Evolutionary conservation across 176 grass and related monocot genomes (phyloP).

Genomic region (Ensete glaucum): DNA sequence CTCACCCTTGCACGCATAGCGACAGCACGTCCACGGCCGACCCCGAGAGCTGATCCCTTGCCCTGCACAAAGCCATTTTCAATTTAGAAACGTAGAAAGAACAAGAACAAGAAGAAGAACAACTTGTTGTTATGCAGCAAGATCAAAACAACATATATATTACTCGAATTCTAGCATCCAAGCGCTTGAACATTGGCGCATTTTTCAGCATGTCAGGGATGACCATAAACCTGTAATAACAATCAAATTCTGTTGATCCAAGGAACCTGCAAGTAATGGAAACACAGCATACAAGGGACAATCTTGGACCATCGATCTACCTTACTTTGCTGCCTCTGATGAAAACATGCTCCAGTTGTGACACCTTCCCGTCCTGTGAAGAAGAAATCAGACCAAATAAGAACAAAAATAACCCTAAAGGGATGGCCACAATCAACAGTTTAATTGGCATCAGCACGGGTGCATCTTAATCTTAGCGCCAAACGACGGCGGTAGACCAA

Average conservation of each 20-base stretch:
- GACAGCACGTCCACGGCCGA: slow-evolving; percentile 54
- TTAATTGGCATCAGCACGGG: too few relatives aligned
- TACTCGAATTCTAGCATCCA: slow-evolving; percentile 49
- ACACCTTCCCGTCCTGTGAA: slow-evolving; percentile 51
- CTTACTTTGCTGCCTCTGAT: slow-evolving; percentile 59
- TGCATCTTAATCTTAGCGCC: too few relatives aligned
- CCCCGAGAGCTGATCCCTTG: slow-evolving; percentile 60
- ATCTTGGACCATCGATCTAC: slow-evolving; percentile 13
- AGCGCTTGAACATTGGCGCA: slow-evolving; percentile 53
- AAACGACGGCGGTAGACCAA: too few relatives aligned
- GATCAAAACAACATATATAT: not conserved
- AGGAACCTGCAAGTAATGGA: not conserved
- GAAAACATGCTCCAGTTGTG: slow-evolving; percentile 57
- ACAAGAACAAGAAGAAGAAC: not conserved
- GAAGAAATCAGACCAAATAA: not conserved
- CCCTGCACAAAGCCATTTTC: slow-evolving; percentile 25
- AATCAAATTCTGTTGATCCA: not conserved
- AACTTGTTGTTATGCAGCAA: not conserved
- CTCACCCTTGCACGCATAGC: slow-evolving; percentile 67
- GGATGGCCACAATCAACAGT: too few relatives aligned
- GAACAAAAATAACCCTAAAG: not conserved
- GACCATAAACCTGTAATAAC: slow-evolving; percentile 47
- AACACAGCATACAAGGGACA: not conserved
- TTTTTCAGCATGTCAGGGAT: slow-evolving; percentile 80
- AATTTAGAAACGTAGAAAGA: not conserved